These are phyloP conservation scores for Sporopachydermia quercuum DNA, from an alignment of 805 yeast species.

Conservation along the genomic window DNA sequence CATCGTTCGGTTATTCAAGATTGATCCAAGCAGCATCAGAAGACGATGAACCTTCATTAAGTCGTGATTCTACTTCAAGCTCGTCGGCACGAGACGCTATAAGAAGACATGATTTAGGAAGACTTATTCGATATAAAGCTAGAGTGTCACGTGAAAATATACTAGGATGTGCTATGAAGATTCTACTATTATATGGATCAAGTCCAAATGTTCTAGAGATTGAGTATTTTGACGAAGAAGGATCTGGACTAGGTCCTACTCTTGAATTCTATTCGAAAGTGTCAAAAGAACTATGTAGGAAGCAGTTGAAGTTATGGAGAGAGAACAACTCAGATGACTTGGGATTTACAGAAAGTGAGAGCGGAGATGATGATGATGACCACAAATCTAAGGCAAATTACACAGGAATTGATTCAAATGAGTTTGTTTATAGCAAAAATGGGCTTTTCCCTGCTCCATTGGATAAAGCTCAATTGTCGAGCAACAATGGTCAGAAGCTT, in stretches of 20 bases:
- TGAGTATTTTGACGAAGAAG: slow-evolving; percentile 80
- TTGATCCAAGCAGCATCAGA: slow-evolving; percentile 39
- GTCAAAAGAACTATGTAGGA: slow-evolving; percentile 55
- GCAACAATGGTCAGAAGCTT: slow-evolving; percentile 25
- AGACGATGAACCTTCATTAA: slow-evolving; percentile 26
- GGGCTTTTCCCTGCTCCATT: slow-evolving; percentile 73
- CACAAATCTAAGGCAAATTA: slow-evolving; percentile 4
- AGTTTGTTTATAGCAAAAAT: slow-evolving; percentile 24
- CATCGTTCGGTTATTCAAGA: slow-evolving; percentile 84
- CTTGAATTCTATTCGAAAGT: slow-evolving; percentile 78
- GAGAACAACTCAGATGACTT: slow-evolving; percentile 18
- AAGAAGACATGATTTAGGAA: slow-evolving; percentile 39
- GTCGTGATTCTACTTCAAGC: too few species aligned
- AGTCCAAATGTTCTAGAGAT: slow-evolving; percentile 76
- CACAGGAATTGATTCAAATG: slow-evolving; percentile 12
- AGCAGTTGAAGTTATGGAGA: slow-evolving; percentile 58
- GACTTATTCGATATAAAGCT: slow-evolving; percentile 66
- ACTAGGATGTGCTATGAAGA: slow-evolving; percentile 64
- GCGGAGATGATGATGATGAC: slow-evolving; percentile 1
- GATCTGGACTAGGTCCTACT: slow-evolving; percentile 96
- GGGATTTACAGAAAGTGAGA: slow-evolving; percentile 9
- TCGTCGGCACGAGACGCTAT: slow-evolving; percentile 12
- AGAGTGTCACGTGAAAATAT: slow-evolving; percentile 58
- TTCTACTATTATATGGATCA: slow-evolving; percentile 59
- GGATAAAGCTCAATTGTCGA: slow-evolving; percentile 12